Evolutionary conservation across 1,139 yeast species (phyloP), one percentile per base, ranked within the genome.

Genomic region (Protomyces macrosporus): DNA sequence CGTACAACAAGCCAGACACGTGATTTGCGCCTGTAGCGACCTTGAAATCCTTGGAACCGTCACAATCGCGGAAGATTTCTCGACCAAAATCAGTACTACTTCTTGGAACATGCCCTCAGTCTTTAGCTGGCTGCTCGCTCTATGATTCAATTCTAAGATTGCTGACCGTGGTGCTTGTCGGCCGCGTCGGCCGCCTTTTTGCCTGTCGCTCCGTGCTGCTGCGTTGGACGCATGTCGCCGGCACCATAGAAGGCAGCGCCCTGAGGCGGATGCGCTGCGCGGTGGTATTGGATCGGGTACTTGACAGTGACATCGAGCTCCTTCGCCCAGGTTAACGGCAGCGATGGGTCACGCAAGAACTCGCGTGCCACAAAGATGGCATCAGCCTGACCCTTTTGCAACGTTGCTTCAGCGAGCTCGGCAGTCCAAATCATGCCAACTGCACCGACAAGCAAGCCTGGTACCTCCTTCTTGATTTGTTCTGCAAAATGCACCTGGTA

Each of bases 241-340:
- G 53, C 53, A n/a, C 62, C 62, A 37, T 39, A 37, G 39, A 58
- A 58, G 32, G 39, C 53, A 14, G 56, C 62, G 12, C 62, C 62
- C 35, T 58, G 62, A 9, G 56, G 53, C 3, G 62, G 62, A 6
- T 40, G 45, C 10, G 62, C 55, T 32, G 70, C 69, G 77, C 79
- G 78, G 3, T 74, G 78, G 63, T 75, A 75, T 66, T 80, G 81
- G 53, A 72, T 69, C 4, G 81, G 74, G 68, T 76, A 74, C 65
- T 79, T 74, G 10, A 80, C 70, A 58, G 75, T 72, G 54, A 82
- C 79, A 1, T 74, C 80, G 59, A 82, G 73, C 55, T 80, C 77
- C 58, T 80, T 79, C 1, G 86, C 87, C 77, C 82, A 80, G 2
- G 72, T 69, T 73, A 79, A 77, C 6, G 77, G 81, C 55, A 82